Evolutionary conservation across 1,284 basidiomycete species (phyloP), one percentile per base, ranked within the genome.

Genomic region (Gastroboletus turbinatus): DNA sequence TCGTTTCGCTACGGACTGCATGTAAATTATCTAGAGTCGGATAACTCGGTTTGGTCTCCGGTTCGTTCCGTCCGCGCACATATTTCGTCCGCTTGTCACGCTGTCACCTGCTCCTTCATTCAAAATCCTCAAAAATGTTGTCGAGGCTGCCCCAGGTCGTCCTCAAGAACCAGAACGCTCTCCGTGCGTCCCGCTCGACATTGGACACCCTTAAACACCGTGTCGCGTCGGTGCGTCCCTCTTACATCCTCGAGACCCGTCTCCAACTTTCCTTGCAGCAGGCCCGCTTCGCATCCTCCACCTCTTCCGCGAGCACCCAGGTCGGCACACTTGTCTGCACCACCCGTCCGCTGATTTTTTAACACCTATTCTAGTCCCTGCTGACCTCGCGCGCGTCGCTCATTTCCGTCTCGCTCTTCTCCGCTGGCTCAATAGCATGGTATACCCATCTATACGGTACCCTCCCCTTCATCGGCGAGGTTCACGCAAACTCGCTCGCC

Each of bases 371-470:
- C 74, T 59, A 79, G 81, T 73, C 81, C 38, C 69, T 80, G 59
- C 56, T 88, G 63, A 82, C 82, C 64, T 96, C 94, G 57, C 88
- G 87, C 67, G 81, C 89, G 51, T 86, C 93, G 44, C 81, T 96
- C 57, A 82, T 85, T 58, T 87, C 90, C 56, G 86, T 89, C 60
- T 88, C 94, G 46, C 79, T 89, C 60, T 77, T 91, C 70, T 85
- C 95, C 49, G 90, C 81, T 62, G 95, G 96, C 59, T 90, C 95
- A 42, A 82, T 96, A 73, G 94, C 93, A 55, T 96, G 93, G 94
- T 99, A 99, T 82, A 88, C 91, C 67, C 90, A 96, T 74, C 83
- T 96, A 55, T 98, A 94, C 75, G 97, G 96, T 63, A 81, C 84
- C 36, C 79, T 94, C 57, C 92, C 93, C 49, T 92, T 96, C 77